Evolutionary conservation across 1,284 basidiomycete genomes (phyloP).

Genomic region (Agroathelia rolfsii): DNA sequence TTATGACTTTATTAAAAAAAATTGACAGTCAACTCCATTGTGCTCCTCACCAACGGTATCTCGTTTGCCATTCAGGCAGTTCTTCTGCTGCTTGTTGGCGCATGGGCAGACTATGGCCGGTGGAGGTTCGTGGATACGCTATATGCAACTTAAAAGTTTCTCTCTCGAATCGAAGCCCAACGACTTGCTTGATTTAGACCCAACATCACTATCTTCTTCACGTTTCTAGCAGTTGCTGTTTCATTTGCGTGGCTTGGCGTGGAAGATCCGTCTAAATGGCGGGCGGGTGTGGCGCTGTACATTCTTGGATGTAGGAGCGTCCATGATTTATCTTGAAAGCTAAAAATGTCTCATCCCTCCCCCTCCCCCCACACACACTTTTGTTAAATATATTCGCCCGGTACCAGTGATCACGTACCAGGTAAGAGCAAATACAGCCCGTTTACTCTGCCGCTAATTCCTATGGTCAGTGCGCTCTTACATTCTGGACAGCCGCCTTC

Average conservation of each 20-base stretch:
- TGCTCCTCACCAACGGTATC: conserved; percentile 67
- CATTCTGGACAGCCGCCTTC: conserved; percentile 82
- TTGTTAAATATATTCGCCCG: too few species aligned
- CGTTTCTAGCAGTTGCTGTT: conserved; percentile 53
- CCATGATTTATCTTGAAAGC: too few species aligned
- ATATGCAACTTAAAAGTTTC: too few species aligned
- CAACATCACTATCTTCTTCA: conserved; percentile 73
- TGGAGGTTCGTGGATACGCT: too few species aligned
- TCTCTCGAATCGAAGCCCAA: too few species aligned
- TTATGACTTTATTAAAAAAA: not conserved
- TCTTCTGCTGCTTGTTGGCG: conserved; percentile 53
- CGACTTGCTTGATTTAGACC: too few species aligned
- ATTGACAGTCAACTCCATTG: conserved; percentile 60
- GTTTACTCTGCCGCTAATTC: not conserved
- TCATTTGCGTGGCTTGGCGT: conserved; percentile 74
- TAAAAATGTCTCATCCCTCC: too few species aligned
- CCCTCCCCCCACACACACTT: too few species aligned
- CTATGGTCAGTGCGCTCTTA: conserved; percentile 52
- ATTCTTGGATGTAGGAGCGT: conserved; percentile 56
- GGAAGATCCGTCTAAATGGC: conserved; percentile 57
- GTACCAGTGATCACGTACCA: conserved; percentile 67
- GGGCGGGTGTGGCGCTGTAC: conserved; percentile 59
- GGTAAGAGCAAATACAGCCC: conserved; percentile 25
- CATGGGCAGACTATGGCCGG: conserved; percentile 71
- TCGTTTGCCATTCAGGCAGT: conserved; percentile 65